Evolutionary conservation across 495 filamentous ascomycete species (phyloP), one percentile per base, ranked within the genome.

Genomic region (Aspergillus panamensis): DNA sequence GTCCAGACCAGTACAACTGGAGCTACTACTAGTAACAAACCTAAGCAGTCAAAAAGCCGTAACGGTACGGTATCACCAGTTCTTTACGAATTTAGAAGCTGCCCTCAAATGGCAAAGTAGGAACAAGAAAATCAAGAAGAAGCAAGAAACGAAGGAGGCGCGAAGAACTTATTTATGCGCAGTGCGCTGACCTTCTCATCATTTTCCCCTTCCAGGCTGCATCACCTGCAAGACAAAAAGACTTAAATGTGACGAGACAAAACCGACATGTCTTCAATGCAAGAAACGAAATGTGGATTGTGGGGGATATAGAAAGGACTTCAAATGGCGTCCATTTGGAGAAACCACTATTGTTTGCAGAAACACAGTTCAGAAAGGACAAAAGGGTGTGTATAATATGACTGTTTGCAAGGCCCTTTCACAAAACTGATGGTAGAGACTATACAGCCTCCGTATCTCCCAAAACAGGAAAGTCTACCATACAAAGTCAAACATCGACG

Each of bases 301-400:
- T 66, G 88, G 88, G 32, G 89, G 89, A 16, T 92, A 91, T 68
- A 89, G 85, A 66, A 92, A 89, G 69, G 86, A 89, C 64, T 90
- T 90, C 74, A 92, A 91, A 80, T 92, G 89, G 88, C 79, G 87
- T 33, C 80, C 87, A 2, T 90, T 91, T 62, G 89, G 89, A 63
- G 89, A 91, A 63, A 76, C 80, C 48, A 83, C 72, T 51, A 72
- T 87, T 56, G 70, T 69, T n/a, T 74, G 76, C 51, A 85, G 82
- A 60, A 58, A 59, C 8, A 56, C 69, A 19, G 63, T 71, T 44
- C 54, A 64, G 20, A 83, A 76, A 64, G 42, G 63, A 31, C 83
- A 79, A 64, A 84, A 81, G 70, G 72, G 83, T 82, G 69, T 32
- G 67, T 31, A 39, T 39, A 47, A 37, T 3, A 35, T 45, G 7